These are phyloP conservation scores for Russula vinacea DNA, from an alignment of 768 basidiomycete species.

Conservation along the genomic window DNA sequence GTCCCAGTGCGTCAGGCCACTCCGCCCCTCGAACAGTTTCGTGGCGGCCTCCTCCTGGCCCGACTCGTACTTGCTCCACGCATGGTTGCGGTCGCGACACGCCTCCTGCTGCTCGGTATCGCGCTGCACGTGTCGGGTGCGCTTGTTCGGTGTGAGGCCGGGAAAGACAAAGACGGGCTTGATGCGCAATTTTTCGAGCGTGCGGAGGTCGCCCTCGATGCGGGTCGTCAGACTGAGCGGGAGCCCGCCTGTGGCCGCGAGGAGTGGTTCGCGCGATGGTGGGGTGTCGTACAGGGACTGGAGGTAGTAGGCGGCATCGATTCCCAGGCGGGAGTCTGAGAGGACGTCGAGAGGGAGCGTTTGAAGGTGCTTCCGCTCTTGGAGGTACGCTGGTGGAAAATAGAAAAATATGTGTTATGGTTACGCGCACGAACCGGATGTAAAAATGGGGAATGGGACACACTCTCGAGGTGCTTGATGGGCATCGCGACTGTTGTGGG, in stretches of 20 bases:
- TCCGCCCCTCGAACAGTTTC: constrained; percentile 74
- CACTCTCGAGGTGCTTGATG: constrained; percentile 81
- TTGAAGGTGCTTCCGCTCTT: constrained; percentile 85
- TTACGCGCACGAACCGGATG: not conserved
- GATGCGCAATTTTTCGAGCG: constrained; percentile 86
- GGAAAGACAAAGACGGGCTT: constrained; percentile 99
- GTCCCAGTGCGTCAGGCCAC: constrained; percentile 75
- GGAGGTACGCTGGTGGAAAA: constrained; percentile 61
- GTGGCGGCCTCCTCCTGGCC: constrained; percentile 89
- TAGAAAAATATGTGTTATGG: not conserved
- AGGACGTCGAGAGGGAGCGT: constrained; percentile 77
- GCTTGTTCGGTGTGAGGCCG: constrained; percentile 76
- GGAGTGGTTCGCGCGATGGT: constrained; percentile 80
- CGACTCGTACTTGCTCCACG: constrained; percentile 91
- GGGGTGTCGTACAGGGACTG: constrained; percentile 71
- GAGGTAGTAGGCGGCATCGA: constrained; percentile 92
- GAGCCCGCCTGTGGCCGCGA: constrained; percentile 92
- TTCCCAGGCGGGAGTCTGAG: constrained; percentile 90
- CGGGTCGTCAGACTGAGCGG: constrained; percentile 83
- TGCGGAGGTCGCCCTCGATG: constrained; percentile 88
- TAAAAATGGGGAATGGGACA: constrained; percentile 33
- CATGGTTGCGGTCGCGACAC: constrained; percentile 73
- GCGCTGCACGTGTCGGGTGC: constrained; percentile 62
- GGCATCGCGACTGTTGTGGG: constrained; percentile 49
- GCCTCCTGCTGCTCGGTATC: constrained; percentile 52